Conservation (phyloP, 192 early-diverging fungal genomes). For the Kappamyces sp. region DNA sequence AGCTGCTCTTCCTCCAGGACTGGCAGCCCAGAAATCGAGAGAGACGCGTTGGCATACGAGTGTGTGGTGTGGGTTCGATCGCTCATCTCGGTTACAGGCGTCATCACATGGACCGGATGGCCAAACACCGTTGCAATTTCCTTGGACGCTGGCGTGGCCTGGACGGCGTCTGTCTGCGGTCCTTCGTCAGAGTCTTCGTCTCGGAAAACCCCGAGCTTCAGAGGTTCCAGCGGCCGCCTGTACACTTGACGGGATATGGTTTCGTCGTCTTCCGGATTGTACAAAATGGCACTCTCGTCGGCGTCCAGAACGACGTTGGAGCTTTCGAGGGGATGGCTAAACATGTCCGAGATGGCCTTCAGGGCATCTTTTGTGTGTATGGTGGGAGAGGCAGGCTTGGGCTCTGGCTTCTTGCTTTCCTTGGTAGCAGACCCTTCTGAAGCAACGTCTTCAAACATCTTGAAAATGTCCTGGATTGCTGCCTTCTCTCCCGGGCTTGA, state of each 20-base stretch:
- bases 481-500: too few species aligned
- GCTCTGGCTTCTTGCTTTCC: background rate
- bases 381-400: constrained; percentile 33
- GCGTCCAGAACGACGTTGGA: constrained; percentile 3
- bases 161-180: background rate
- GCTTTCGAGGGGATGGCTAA: constrained; percentile 26
- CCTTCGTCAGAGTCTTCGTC: constrained; percentile 24
- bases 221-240: background rate
- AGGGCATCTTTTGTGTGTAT: constrained; percentile 52
- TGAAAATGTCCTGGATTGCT: background rate
- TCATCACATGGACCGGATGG: constrained; percentile 15
- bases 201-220: constrained; percentile 28
- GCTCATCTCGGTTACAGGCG: constrained; percentile 9
- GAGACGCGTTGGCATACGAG: too few species aligned
- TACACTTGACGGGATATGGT: constrained; percentile 44
- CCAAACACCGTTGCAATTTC: background rate
- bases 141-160: too few species aligned
- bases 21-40: too few species aligned
- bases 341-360: constrained; percentile 46
- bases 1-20: too few species aligned
- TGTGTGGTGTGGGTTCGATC: background rate
- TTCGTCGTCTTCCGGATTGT: constrained; percentile 43
- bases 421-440: background rate
- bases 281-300: constrained; percentile 20
- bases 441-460: constrained; percentile 4